Evolutionary conservation across 2,329 filamentous ascomycete genomes (phyloP).

Genomic region (Penicillium olsonii): DNA sequence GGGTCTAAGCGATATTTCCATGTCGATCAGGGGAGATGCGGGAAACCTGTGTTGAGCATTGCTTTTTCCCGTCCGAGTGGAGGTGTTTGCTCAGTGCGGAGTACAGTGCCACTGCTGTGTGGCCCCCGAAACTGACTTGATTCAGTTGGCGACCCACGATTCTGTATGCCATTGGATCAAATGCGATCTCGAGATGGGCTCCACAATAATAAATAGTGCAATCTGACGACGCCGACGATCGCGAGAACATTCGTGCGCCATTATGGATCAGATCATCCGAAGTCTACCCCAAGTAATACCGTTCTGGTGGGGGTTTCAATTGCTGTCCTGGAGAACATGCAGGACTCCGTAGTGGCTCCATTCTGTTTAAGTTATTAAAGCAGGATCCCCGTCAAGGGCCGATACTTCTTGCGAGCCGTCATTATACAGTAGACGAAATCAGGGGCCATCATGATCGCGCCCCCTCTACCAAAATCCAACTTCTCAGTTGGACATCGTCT

Average conservation of each 20-base stretch:
- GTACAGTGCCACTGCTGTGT: not conserved
- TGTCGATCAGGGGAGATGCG: not conserved
- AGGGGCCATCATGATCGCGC: not conserved
- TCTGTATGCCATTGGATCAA: not conserved
- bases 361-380: too few relatives aligned
- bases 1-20: not conserved
- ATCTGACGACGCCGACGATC: not conserved
- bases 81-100: not conserved
- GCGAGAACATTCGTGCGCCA: not conserved
- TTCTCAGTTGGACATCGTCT: not conserved
- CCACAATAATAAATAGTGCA: not conserved
- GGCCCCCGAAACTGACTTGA: not conserved
- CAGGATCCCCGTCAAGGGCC: too few relatives aligned
- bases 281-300: too few relatives aligned
- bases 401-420: too few relatives aligned
- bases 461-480: not conserved
- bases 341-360: too few relatives aligned
- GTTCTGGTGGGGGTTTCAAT: not conserved
- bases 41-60: not conserved
- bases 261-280: not conserved
- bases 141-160: not conserved
- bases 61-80: not conserved
- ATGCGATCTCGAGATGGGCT: not conserved
- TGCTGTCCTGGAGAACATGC: too few relatives aligned
- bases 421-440: not conserved